Evolutionary conservation across 1,284 basidiomycete genomes (phyloP).

Genomic region (Rhodotorula glutinis): DNA sequence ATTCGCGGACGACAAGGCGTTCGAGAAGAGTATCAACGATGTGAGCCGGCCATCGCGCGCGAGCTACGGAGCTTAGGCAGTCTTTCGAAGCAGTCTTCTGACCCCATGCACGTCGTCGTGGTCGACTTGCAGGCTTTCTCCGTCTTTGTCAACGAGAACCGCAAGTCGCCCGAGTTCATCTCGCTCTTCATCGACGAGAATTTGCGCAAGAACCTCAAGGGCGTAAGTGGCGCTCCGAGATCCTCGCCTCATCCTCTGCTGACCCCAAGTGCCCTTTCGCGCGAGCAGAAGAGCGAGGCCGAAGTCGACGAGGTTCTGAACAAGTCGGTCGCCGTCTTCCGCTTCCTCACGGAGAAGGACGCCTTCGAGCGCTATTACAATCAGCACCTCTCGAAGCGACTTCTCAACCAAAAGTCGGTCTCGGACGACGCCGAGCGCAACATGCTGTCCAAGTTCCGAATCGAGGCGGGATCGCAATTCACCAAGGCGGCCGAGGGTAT

Average conservation of each 20-base stretch:
- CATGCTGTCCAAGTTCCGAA: conserved; percentile 97
- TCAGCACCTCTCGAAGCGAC: conserved; percentile 85
- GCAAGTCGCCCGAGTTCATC: conserved; percentile 87
- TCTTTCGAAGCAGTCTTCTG: too few species aligned
- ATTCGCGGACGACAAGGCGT: conserved; percentile 69
- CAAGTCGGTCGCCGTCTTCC: conserved; percentile 93
- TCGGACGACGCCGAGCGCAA: conserved; percentile 97
- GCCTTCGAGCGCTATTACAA: conserved; percentile 99
- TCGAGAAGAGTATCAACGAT: conserved; percentile 84
- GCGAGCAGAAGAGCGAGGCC: conserved; percentile 77
- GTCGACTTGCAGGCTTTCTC: conserved; percentile 70
- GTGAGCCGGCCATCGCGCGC: conserved; percentile 52
- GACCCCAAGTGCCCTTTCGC: neutral
- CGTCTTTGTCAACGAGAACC: conserved; percentile 85
- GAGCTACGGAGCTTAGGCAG: too few species aligned
- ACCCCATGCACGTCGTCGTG: neutral
- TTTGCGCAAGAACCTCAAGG: conserved; percentile 90
- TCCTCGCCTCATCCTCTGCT: too few species aligned
- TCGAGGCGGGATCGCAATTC: conserved; percentile 94
- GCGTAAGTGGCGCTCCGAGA: conserved; percentile 62
- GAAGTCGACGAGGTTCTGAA: conserved; percentile 87
- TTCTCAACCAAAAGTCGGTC: conserved; percentile 79
- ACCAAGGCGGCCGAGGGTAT: conserved; percentile 98
- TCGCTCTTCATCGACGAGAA: conserved; percentile 98
- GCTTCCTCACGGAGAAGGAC: conserved; percentile 93